Evolutionary conservation across 345 rosid species (phyloP).

Genomic region (Mercurialis annua): DNA sequence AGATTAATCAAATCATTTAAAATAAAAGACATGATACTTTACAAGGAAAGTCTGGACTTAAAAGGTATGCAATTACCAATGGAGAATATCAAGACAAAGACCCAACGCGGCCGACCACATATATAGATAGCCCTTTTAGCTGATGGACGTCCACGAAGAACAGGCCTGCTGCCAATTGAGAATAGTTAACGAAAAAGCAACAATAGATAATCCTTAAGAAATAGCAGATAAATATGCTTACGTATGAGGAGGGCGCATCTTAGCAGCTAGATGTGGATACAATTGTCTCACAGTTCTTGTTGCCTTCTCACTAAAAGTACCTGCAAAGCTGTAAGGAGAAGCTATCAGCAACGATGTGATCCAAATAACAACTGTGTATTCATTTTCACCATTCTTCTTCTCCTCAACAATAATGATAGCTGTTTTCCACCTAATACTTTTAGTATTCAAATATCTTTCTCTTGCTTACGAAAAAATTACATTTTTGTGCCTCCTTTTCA

Average conservation of each 20-base stretch:
- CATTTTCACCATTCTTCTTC: not conserved
- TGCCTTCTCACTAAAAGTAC: slow-evolving; percentile 84
- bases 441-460: no score
- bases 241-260: slow-evolving; percentile 93
- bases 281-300: slow-evolving; percentile 81
- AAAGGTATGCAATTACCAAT: slow-evolving; percentile 44
- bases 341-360: slow-evolving; percentile 12
- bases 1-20: slow-evolving; percentile 6
- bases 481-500: no score
- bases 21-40: slow-evolving; percentile 2
- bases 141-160: slow-evolving; percentile 89
- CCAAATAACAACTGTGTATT: not conserved
- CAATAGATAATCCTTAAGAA: not conserved
- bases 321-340: slow-evolving; percentile 75
- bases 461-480: no score
- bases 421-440: no score
- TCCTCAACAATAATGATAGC: not conserved
- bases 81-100: slow-evolving; percentile 69
- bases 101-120: slow-evolving; percentile 94
- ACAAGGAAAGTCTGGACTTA: not conserved
- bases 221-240: slow-evolving; percentile 29
- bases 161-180: slow-evolving; percentile 73
- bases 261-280: slow-evolving; percentile 95
- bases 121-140: slow-evolving; percentile 72
- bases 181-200: slow-evolving; percentile 20